These are phyloP conservation scores for Pogostemon cablin DNA, from an alignment of 257 asterid genomes.

Conservation along the genomic window DNA sequence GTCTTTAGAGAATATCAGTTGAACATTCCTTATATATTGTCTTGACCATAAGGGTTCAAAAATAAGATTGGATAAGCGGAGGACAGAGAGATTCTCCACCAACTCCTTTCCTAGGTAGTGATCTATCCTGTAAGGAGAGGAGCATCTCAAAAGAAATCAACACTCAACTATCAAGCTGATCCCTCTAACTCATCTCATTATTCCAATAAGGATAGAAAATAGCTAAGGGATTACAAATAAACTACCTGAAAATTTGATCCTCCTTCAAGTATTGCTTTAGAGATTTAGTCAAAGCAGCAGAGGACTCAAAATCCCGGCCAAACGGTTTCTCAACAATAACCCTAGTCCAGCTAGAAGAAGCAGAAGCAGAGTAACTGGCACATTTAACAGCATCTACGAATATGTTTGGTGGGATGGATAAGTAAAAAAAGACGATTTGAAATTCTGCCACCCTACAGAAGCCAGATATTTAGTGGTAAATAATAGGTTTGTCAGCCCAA, in stretches of 20 bases:
- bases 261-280: conserved; percentile 85
- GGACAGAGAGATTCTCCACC: conserved; percentile 94
- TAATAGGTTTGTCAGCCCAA: not conserved
- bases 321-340: conserved; percentile 98
- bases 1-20: conserved; percentile 93
- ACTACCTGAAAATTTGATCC: conserved; percentile 90
- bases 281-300: conserved; percentile 85
- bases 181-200: not conserved
- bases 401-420: conserved; percentile 95
- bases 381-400: conserved; percentile 85
- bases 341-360: conserved; percentile 89
- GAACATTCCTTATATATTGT: conserved; percentile 92
- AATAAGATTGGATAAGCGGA: conserved; percentile 90
- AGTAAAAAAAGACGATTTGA: conserved; percentile 87
- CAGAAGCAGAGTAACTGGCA: conserved; percentile 87
- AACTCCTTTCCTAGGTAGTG: conserved; percentile 99
- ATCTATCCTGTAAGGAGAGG: conserved; percentile 69
- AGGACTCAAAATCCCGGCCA: conserved; percentile 94
- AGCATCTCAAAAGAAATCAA: conserved; percentile 11
- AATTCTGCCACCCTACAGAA: conserved; percentile 72
- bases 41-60: conserved; percentile 98
- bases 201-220: not conserved
- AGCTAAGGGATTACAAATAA: no score
- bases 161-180: not conserved
- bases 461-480: not conserved